Evolutionary conservation across 2,329 filamentous ascomycete species (phyloP), one percentile per base, ranked within the genome.

Genomic region (Aureobasidium lini): DNA sequence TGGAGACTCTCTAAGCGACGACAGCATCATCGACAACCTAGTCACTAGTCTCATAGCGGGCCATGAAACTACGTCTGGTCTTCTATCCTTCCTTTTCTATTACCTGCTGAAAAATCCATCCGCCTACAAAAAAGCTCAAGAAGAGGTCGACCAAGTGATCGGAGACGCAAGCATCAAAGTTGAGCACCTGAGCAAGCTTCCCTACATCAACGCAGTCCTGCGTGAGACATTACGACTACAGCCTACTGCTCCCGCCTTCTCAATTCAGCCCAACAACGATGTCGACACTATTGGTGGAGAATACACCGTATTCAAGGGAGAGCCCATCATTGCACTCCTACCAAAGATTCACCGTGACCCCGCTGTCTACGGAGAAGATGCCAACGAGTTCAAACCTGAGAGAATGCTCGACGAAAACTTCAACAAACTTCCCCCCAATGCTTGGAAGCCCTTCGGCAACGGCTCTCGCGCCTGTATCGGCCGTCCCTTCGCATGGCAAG

Each of bases 401-500:
- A 78, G 87, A 9, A 89, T 90, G 86, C 72, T 86, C 0, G 84
- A 88, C 40, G 86, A 85, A 13, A 78, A 81, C 28, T 90, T 90
- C 66, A 81, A 83, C 61, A 66, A 66, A 34, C 59, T 72, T 29
- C 71, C 70, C 1, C 64, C 64, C 8, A 67, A 69, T 23, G 54
- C 67, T n/a, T 71, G 70, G 69, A 67, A 72, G 72, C 86, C 88
- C 3, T 92, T 91, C 65, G 89, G 88, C 1, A 87, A 88, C 60
- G 88, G 88, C 1, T 77, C 81, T 63, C 76, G 88, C 57, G 85
- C 77, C 1, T 92, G 88, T 65, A 90, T 91, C 62, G 88, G 88
- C 4, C 76, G 87, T 1, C 79, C 83, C 0, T 91, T 91, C 68
- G 87, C 88, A 1, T 88, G 85, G 84, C 88, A 92, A 67, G 88